A percentile compares a stretch with the other conserved stretches of the same genome.
Conservation (phyloP, 1,139 yeast genomes). For the Protomyces inouyei region DNA sequence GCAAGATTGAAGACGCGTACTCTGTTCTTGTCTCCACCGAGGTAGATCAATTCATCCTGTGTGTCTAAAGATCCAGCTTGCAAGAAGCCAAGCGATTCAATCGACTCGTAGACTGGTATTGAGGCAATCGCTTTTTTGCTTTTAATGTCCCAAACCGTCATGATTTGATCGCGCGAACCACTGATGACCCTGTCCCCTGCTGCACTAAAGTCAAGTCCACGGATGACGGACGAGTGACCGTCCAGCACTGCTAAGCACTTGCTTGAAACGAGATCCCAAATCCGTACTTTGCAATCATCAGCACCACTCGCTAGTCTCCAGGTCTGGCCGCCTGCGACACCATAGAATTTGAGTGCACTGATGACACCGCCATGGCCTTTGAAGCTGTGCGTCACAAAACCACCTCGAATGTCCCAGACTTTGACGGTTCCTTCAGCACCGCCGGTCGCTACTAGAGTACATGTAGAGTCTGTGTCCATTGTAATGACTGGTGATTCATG, state of each 20-base stretch:
- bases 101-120: conserved; percentile 57
- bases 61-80: conserved; percentile 36
- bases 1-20: conserved; percentile 56
- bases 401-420: conserved; percentile 89
- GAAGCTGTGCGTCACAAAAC: conserved; percentile 79
- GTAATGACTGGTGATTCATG: conserved; percentile 75
- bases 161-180: conserved; percentile 86
- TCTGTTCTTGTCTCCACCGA: conserved; percentile 77
- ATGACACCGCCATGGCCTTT: conserved; percentile 95
- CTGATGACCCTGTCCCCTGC: conserved; percentile 58
- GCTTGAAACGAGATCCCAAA: conserved; percentile 87
- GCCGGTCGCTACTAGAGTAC: conserved; percentile 85
- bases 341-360: conserved; percentile 69
- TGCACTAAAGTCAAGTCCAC: conserved; percentile 66
- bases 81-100: conserved; percentile 36
- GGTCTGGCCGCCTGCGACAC: conserved; percentile 57
- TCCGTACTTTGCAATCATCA: conserved; percentile 68
- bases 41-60: conserved; percentile 47
- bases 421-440: conserved; percentile 90
- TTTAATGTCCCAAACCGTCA: conserved; percentile 57
- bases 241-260: conserved; percentile 57
- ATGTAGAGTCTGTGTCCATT: conserved; percentile 69
- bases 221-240: conserved; percentile 79
- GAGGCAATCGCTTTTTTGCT: conserved; percentile 58
- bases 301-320: conserved; percentile 71